Evolutionary conservation across 2,329 filamentous ascomycete genomes (phyloP), one percentile per base, ranked within the genome.

Genomic region (Beauveria pseudobassiana): DNA sequence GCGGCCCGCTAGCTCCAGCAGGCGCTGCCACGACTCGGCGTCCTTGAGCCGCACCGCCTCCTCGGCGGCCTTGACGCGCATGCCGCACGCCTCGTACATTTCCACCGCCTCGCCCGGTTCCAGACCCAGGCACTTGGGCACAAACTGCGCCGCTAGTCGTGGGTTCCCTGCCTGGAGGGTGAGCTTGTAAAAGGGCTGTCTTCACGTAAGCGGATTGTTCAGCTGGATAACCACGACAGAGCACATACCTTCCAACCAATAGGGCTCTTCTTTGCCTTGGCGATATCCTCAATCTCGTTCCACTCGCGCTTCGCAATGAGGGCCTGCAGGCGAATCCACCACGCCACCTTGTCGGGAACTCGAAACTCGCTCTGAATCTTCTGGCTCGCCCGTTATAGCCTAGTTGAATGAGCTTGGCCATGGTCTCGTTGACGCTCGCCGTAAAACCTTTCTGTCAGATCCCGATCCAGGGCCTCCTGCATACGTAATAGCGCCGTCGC

Each of bases 81-180:
- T 85, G 20, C 93, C 93, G 73, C 95, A 98, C 76, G 96, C 96
- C 69, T 96, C 87, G 83, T 93, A 99, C 93, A 99, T 97, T 67
- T 88, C 84, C 61, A 96, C 87, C 3, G 87, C 80, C 68, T 92
- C 89, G 3, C 84, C 82, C 1, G 83, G 79, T 50, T 87, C 82
- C 52, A 96, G 73, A 61, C 81, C 80, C 18, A 87, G 88, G 77
- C 93, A 97, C 75, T 98, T 98, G 3, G 91, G 87, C 57, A 98
- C 86, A 74, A 97, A 98, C 5, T 85, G 74, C 0, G 88, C 84
- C 1, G 95, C 95, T 18, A 96, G 81, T 64, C 93, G 89, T 5
- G 91, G 88, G 71, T 98, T 98, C 51, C 95, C 95, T 1, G 95
- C 95, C 52, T 89, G 87, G 1, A 98, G 79, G 30, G 90, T 86